phyloP scores from a whole-genome alignment of 163 green algal genomes.

The Smithsoniella earleae region DNA sequence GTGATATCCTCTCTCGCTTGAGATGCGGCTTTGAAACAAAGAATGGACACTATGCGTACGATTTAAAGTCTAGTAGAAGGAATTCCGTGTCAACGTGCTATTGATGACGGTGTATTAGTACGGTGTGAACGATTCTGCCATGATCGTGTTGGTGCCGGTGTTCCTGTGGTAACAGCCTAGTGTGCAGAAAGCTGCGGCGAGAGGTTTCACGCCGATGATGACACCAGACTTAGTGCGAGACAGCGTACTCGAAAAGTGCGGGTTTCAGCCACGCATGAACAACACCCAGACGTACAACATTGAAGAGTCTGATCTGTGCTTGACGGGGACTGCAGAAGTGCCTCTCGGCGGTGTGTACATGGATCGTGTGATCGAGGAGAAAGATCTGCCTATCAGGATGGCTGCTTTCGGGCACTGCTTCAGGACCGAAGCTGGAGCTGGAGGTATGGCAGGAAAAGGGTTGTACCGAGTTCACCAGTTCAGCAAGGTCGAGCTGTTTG shows the following conservation, averaged over 20 bases:
- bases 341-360: conserved; percentile 83
- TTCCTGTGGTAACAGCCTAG: not conserved
- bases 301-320: conserved; percentile 64
- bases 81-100: not conserved
- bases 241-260: conserved; percentile 88
- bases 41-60: too few relatives aligned
- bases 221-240: conserved; percentile 89
- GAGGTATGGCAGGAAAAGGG: conserved; percentile 62
- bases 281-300: conserved; percentile 94
- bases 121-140: too few relatives aligned
- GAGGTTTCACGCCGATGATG: conserved; percentile 77
- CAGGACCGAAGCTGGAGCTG: conserved; percentile 87
- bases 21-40: too few relatives aligned
- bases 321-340: conserved; percentile 93
- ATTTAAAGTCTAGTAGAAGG: too few relatives aligned
- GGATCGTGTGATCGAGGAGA: conserved; percentile 71
- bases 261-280: conserved; percentile 85
- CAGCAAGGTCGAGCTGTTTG: conserved; percentile 98
- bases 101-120: not conserved
- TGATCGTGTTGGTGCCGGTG: not conserved
- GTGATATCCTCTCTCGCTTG: too few relatives aligned
- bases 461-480: conserved; percentile 99
- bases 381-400: conserved; percentile 79
- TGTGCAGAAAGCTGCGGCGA: conserved; percentile 39
- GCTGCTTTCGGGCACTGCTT: conserved; percentile 91